phyloP scores from a whole-genome alignment of 2,329 filamentous ascomycete genomes.

The Fusarium nelsonii region DNA sequence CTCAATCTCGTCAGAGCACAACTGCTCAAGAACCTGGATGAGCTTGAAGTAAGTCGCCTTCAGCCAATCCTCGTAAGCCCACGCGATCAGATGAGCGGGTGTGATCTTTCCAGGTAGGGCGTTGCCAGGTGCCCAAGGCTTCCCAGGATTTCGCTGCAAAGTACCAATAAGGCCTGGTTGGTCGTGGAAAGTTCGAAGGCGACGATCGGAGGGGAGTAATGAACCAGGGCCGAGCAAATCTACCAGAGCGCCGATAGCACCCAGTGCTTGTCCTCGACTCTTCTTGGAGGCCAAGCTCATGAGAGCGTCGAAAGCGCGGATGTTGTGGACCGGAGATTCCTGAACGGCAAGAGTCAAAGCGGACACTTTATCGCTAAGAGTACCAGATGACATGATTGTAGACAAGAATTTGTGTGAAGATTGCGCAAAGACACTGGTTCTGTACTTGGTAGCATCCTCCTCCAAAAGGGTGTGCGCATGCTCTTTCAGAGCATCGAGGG shows the following conservation, averaged over 20 bases:
- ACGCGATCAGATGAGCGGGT: slow-evolving; percentile 82
- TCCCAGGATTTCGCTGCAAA: slow-evolving; percentile 70
- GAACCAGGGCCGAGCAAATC: slow-evolving; percentile 93
- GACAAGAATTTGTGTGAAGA: slow-evolving; percentile 97
- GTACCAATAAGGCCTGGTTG: slow-evolving; percentile 82
- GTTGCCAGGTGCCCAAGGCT: slow-evolving; percentile 75
- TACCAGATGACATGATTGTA: slow-evolving; percentile 96
- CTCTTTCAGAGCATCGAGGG: slow-evolving; percentile 68
- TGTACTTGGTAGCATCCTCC: slow-evolving; percentile 81
- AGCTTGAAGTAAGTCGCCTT: slow-evolving; percentile 95
- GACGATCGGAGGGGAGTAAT: slow-evolving; percentile 84
- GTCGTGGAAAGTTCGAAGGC: slow-evolving; percentile 80
- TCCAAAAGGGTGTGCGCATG: slow-evolving; percentile 82
- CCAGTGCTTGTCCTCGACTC: slow-evolving; percentile 91
- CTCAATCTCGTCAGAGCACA: slow-evolving; percentile 95
- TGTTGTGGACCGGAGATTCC: slow-evolving; percentile 94
- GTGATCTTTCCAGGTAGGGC: slow-evolving; percentile 79
- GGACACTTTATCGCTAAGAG: slow-evolving; percentile 95
- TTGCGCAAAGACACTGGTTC: slow-evolving; percentile 78
- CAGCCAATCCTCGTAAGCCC: slow-evolving; percentile 95
- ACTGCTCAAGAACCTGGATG: slow-evolving; percentile 88
- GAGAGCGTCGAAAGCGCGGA: slow-evolving; percentile 87
- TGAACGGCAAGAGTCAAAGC: slow-evolving; percentile 94
- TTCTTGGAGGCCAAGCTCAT: slow-evolving; percentile 89
- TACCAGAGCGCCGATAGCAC: slow-evolving; percentile 91